Evolutionary conservation across 169 alveolate genomes (phyloP), one percentile per base, ranked within the genome.

Genomic region (Cryptosporidium andersoni): DNA sequence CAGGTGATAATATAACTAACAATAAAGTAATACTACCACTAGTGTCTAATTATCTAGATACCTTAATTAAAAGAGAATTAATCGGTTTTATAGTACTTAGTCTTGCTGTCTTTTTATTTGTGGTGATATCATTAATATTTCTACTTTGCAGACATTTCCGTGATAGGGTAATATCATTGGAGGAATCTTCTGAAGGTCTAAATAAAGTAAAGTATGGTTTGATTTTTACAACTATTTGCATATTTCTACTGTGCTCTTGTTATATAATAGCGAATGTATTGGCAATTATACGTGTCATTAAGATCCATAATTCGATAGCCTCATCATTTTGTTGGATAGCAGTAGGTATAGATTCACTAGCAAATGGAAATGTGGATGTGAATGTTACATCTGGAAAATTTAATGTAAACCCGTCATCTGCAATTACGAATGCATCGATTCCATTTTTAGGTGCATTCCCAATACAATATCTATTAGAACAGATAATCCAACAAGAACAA

Each of bases 261-360:
- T 74, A 74, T 74, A 58, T 74, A 25, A 11, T 43, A 0, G 48
- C 48, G 14, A 58, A 66, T 14, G 37, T 58, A 40, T 16, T 74
- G 34, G 40, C 64, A 12, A 74, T 74, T 11, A 47, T 74, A 4
- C 40, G 60, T 43, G 55, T 74, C 34, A 16, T 58, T 14, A 25
- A 47, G 34, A 58, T 74, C 43, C 60, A 47, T 3, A 9, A 34
- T 40, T 74, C 85, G 42, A 58, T 74, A 58, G 43, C 67, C 11
- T 42, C 74, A 4, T 74, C 85, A 6, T 66, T 74, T 58, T 74
- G 85, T 9, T 74, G 85, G 85, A 1, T 74, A 34, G 85, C 85
- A 37, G 40, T 62, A 2, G 85, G 85, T 4, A 64, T 60, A 2
- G 85, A 74, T n/a, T 66, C 68, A 60, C 66, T 74, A 7, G 43